A percentile compares a stretch with the other conserved stretches of the same genome.
Conservation (phyloP, 2,329 filamentous ascomycete genomes). For the Fusarium sp. region DNA sequence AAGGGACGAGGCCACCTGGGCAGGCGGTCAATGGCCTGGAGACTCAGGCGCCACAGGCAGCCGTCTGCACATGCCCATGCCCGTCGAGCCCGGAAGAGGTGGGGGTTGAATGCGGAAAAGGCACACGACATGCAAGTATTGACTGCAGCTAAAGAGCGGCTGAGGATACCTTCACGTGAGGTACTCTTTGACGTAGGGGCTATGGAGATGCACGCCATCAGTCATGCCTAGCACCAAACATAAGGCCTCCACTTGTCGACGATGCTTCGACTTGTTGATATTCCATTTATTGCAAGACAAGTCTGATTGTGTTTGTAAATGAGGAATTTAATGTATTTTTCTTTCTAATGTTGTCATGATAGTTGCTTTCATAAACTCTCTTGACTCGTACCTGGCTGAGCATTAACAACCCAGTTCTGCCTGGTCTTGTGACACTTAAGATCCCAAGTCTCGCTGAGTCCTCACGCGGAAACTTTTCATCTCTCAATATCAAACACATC, state of each 20-base stretch:
- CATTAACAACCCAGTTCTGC: slow-evolving; percentile 2
- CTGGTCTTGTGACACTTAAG: slow-evolving; percentile 37
- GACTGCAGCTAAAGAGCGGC: background rate
- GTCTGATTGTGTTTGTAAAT: background rate
- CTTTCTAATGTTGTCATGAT: background rate
- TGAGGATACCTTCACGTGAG: slow-evolving; percentile 41
- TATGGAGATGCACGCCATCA: slow-evolving; percentile 22
- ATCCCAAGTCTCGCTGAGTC: slow-evolving; percentile 5
- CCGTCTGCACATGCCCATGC: background rate
- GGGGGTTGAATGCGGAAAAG: slow-evolving; percentile 31
- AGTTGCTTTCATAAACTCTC: background rate
- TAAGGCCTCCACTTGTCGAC: slow-evolving; percentile 1
- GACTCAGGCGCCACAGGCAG: slow-evolving; percentile 41
- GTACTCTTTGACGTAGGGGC: slow-evolving; percentile 20
- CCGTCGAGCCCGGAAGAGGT: background rate
- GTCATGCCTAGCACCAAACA: slow-evolving; percentile 12
- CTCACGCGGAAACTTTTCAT: slow-evolving; percentile 23
- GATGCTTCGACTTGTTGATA: slow-evolving; percentile 8
- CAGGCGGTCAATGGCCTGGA: slow-evolving; percentile 43
- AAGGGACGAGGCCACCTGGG: slow-evolving; percentile 32
- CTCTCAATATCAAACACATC: slow-evolving; percentile 8
- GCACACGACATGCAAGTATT: slow-evolving; percentile 42
- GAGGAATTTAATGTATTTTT: background rate
- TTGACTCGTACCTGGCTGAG: slow-evolving; percentile 12
- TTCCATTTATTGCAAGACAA: background rate